Base-by-base conservation (phyloP, 148 eudicot species). In the Agrostemma githago region DNA sequence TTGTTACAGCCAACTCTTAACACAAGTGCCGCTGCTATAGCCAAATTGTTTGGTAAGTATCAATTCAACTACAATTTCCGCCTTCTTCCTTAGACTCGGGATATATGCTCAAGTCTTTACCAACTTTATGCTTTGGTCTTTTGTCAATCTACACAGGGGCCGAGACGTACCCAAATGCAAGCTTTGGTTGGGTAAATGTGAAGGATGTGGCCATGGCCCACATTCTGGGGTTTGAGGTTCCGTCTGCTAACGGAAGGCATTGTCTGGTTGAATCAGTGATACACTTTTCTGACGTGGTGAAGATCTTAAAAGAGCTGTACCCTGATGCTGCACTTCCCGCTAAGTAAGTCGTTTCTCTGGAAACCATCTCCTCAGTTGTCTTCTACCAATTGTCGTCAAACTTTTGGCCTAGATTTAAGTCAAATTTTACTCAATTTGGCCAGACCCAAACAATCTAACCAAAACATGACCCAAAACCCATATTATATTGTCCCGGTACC, bases 1-100 rank as follows among this genome's bases (percentile, higher is more conserved):
- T 38, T 83, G 48, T 68, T 87, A 20, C 90, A 87, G 81, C 88
- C 87, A 69, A 82, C 84, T 65, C 80, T 87, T 57, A 87, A 83
- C 54, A 56, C 80, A 77, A 86, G 92, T 79, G 78, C 83, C 40
- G 85, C 83, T 21, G 74, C 74, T 15, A 63, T 88, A 51, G 80
- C 81, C 19, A 78, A 72, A 17, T 54, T 86, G 26, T 79, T 84
- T 64, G 85, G 86, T 77, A 70, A 60, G 20, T 15, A 40, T 68
- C 40, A 59, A 39, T 2, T 68, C 21, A 44, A 44, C 57, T 68
- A 9, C 38, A 20, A 19, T 2, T 20, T 46, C 38, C 2, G 38
- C 21, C 37, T 68, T 46, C 46, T n/a, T 1, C 60, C 3, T 44
- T 38, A 63, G 71, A 14, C 5, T 71, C 15, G 14, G 19, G 65